phyloP scores from a whole-genome alignment of 441 rosid species.

The Erodium texanum region DNA sequence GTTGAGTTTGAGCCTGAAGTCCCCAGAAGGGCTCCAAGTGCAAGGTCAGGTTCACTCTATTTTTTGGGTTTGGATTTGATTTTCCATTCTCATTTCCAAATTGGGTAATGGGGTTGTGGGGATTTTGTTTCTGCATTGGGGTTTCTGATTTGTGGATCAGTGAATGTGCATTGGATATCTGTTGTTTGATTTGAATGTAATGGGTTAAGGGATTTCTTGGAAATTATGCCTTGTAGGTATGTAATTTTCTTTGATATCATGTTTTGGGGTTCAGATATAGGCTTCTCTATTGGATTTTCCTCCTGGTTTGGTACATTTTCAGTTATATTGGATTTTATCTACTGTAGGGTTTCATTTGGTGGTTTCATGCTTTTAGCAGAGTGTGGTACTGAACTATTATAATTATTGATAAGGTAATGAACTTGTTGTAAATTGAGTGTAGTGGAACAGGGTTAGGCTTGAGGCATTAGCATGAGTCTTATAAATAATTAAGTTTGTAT shows the following conservation, averaged over 20 bases:
- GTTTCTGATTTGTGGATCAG: not conserved
- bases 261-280: not conserved
- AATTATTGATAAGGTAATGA: not conserved
- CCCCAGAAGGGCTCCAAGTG: constrained; percentile 65
- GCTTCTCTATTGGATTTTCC: not conserved
- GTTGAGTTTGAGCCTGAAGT: constrained; percentile 78
- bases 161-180: not conserved
- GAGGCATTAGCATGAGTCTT: not conserved
- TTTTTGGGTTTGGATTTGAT: not conserved
- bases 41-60: constrained; percentile 39
- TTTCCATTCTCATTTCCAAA: not conserved
- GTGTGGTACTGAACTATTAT: not conserved
- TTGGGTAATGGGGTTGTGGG: not conserved
- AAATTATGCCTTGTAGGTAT: not conserved
- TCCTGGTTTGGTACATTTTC: not conserved
- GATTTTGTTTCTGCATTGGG: constrained; percentile 1
- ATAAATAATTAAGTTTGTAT: not conserved
- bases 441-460: not conserved
- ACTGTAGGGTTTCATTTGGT: no score
- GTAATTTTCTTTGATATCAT: not conserved
- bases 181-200: not conserved
- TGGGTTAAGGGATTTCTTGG: not conserved
- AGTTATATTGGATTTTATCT: not conserved
- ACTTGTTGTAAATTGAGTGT: not conserved
- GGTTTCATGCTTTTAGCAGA: not conserved